These are phyloP conservation scores for Scytalidium sp. DNA, from an alignment of 2,329 filamentous ascomycete species.

Conservation along the genomic window DNA sequence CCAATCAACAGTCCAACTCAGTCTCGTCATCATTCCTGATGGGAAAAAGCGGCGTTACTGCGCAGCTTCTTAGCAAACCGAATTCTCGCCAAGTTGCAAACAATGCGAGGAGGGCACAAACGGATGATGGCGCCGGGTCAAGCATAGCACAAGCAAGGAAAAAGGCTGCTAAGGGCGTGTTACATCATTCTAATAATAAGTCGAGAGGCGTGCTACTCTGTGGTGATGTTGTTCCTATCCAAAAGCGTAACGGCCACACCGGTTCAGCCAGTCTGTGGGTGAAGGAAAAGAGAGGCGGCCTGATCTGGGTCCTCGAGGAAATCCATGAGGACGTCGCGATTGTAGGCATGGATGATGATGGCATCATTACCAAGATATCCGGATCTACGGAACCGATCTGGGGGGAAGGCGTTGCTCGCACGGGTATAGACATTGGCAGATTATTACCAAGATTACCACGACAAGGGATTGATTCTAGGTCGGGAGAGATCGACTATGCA, in stretches of 20 bases:
- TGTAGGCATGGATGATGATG: slow-evolving; percentile 74
- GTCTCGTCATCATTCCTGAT: slow-evolving; percentile 58
- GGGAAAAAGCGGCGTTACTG: slow-evolving; percentile 74
- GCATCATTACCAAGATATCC: slow-evolving; percentile 63
- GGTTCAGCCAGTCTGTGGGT: slow-evolving; percentile 97
- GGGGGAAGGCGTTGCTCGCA: slow-evolving; percentile 65
- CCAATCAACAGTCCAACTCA: slow-evolving; percentile 25
- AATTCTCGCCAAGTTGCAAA: slow-evolving; percentile 50
- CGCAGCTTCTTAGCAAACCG: slow-evolving; percentile 78
- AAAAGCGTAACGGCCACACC: slow-evolving; percentile 88
- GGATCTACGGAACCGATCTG: slow-evolving; percentile 87
- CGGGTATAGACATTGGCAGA: slow-evolving; percentile 71
- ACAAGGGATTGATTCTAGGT: slow-evolving; percentile 66
- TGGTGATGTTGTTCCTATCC: slow-evolving; percentile 96
- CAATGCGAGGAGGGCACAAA: slow-evolving; percentile 56
- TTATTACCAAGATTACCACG: slow-evolving; percentile 82
- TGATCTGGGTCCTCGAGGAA: slow-evolving; percentile 98
- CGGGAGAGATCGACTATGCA: slow-evolving; percentile 74
- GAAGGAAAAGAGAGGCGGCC: slow-evolving; percentile 88
- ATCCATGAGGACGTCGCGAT: slow-evolving; percentile 91
- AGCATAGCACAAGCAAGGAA: slow-evolving; percentile 36
- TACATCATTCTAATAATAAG: slow-evolving; percentile 63
- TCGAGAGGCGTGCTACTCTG: slow-evolving; percentile 89
- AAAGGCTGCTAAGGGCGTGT: slow-evolving; percentile 45
- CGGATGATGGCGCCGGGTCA: slow-evolving; percentile 54